Base-by-base conservation (phyloP, 768 basidiomycete genomes). In the Lepiota venenata region DNA sequence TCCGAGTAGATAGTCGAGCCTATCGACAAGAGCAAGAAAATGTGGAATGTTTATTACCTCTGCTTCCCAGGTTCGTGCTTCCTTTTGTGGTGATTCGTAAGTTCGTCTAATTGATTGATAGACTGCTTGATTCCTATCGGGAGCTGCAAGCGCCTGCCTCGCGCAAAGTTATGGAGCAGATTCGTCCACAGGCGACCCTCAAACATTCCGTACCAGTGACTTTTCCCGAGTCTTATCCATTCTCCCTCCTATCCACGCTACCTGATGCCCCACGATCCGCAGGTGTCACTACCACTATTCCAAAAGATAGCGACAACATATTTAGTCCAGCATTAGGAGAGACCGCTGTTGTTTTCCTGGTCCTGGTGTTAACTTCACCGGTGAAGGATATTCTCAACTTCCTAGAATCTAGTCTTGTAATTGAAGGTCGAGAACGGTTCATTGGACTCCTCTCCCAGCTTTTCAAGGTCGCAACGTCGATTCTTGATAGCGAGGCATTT, bases 151-250 rank as follows among this genome's bases (percentile, higher is more conserved):
- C 71, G 59, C 74, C 84, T 0, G 79, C 75, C 0, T 88, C 87
- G 16, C 78, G 77, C 38, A 81, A 80, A 50, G 83, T 85, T 1
- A 80, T 98, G 42, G 87, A 88, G 62, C 83, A 81, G 40, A 81
- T 79, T 22, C 81, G 80, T 44, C 78, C 86, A 0, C 74, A 77
- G 1, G 76, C 81, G 2, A 84, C 86, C 2, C 70, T 76, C 22
- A 81, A 84, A 45, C 71, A 84, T 18, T 64, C 74, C 1, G 66
- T 79, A 2, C 94, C 93, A 0, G 84, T 91, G 41, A 88, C 90
- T 1, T 98, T 98, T 71, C 96, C 96, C 0, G 89, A 93, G 59
- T 88, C 94, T 0, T 94, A 98, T 66, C 96, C 96, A 0, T 94
- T 97, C 68, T 86, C 92, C 5, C 76, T 98, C 16, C 63, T 92